Evolutionary conservation across 495 filamentous ascomycete genomes (phyloP).

Genomic region (Podospora pseudocomata): DNA sequence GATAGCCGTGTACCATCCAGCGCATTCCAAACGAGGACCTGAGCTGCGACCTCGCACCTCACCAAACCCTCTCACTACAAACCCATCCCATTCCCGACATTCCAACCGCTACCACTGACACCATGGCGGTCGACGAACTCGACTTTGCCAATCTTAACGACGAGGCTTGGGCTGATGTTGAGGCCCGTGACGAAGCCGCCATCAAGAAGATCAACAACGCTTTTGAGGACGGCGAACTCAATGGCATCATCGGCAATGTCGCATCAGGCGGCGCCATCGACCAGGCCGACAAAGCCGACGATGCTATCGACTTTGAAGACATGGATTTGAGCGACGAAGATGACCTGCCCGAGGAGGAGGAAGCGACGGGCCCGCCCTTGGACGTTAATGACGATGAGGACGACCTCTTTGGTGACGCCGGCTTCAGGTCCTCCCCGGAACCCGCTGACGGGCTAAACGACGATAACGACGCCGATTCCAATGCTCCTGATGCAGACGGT

Average conservation of each 20-base stretch:
- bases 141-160: slow-evolving; percentile 23
- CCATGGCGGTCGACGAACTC: slow-evolving; percentile 16
- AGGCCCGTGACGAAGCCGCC: slow-evolving; percentile 26
- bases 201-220: slow-evolving; percentile 22
- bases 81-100: background rate
- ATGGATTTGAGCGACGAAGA: slow-evolving; percentile 70
- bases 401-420: slow-evolving; percentile 47
- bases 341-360: slow-evolving; percentile 49
- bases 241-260: slow-evolving; percentile 26
- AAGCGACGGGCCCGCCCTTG: slow-evolving; percentile 28
- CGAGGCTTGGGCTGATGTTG: slow-evolving; percentile 29
- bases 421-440: background rate
- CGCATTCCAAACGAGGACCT: background rate
- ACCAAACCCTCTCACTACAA: background rate
- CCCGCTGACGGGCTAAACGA: slow-evolving; percentile 24
- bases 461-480: slow-evolving; percentile 34
- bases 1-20: background rate
- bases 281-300: slow-evolving; percentile 40
- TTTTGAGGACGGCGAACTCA: slow-evolving; percentile 12
- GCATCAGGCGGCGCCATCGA: slow-evolving; percentile 29
- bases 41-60: background rate
- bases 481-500: slow-evolving; percentile 32
- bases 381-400: slow-evolving; percentile 51
- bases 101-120: background rate
- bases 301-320: slow-evolving; percentile 75